Base-by-base conservation (phyloP, 2,329 filamentous ascomycete species). In the Zopfia rhizophila region DNA sequence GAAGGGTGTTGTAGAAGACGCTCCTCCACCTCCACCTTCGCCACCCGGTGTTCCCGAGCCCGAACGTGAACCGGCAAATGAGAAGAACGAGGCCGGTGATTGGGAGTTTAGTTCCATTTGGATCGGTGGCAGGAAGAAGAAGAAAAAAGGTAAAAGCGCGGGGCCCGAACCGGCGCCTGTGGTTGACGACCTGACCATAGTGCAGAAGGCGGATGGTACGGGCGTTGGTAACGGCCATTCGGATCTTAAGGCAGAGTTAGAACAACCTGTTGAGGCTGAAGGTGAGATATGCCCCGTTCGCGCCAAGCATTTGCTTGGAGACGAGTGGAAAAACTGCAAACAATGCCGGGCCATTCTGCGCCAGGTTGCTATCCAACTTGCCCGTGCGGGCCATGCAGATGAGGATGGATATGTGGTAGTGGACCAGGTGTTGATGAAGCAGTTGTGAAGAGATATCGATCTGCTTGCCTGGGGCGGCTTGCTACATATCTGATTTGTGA, bases 81-180 rank as follows among this genome's bases (percentile, higher is more conserved):
- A 68, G 32, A 59, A 61, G 39, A 63, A 64, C 28, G 65, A 63
- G 17, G 54, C 60, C 31, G 61, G 54, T 14, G 65, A 68, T 24
- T 73, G 68, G 67, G 64, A 69, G 3, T 57, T 70, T 19, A 59
- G 69, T 39, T 61, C 65, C 54, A 52, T 72, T 57, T 63, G 75
- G 74, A 61, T 72, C 62, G 63, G 65, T 10, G 46, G 57, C 25
- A 71, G 73, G 49, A 79, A 77, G 57, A 79, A 78, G 56, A 76
- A 78, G 53, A 79, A 78, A 16, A 16, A 43, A 47, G 69, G 68
- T 23, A 72, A 73, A 44, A 61, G 60, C 27, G 53, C 60, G 11
- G 72, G 72, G 28, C 55, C 61, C 5, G 71, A 74, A 12, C 55
- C 61, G 4, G 61, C 67, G 30, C 52, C 58, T 12, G 37, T 65